Evolutionary conservation across 2,329 filamentous ascomycete species (phyloP).

Genomic region (Penicillium sp.): DNA sequence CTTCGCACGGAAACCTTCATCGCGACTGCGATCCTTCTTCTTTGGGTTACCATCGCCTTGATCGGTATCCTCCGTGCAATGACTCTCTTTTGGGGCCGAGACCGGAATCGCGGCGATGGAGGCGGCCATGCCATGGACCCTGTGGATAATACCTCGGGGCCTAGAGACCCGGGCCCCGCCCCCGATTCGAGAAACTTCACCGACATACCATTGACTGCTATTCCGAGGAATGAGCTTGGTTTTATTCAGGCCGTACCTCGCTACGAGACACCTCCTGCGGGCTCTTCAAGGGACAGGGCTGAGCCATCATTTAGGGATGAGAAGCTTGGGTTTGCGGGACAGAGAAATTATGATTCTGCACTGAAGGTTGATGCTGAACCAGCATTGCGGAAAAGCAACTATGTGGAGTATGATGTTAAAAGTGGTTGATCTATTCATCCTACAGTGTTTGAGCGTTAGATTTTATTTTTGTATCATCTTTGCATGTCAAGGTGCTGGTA

Average conservation of each 20-base stretch:
- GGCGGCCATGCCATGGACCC: constrained; percentile 46
- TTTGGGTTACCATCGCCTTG: constrained; percentile 79
- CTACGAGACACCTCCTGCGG: constrained; percentile 30
- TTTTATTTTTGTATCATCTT: not conserved
- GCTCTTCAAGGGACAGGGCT: constrained; percentile 3
- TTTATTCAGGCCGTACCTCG: constrained; percentile 28
- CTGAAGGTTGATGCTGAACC: constrained; percentile 33
- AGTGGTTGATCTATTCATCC: constrained; percentile 2
- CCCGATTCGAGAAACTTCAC: constrained; percentile 37
- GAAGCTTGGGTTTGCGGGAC: constrained; percentile 50
- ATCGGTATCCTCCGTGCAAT: constrained; percentile 71
- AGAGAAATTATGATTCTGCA: constrained; percentile 38
- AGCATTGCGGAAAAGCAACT: constrained; percentile 39
- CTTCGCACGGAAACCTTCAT: constrained; percentile 81
- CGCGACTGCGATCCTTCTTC: constrained; percentile 69
- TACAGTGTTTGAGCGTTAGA: not conserved
- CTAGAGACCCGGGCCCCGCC: constrained; percentile 9
- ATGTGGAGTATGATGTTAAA: constrained; percentile 45
- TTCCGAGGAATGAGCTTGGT: constrained; percentile 28
- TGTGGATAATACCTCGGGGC: constrained; percentile 12
- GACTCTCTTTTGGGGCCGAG: constrained; percentile 62
- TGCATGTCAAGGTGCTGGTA: constrained; percentile 7
- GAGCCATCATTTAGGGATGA: constrained; percentile 40
- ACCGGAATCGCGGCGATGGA: constrained; percentile 65
- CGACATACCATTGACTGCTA: constrained; percentile 43